Evolutionary conservation across 345 rosid genomes (phyloP), one percentile per base, ranked within the genome.

Genomic region (Aethionema arabicum): DNA sequence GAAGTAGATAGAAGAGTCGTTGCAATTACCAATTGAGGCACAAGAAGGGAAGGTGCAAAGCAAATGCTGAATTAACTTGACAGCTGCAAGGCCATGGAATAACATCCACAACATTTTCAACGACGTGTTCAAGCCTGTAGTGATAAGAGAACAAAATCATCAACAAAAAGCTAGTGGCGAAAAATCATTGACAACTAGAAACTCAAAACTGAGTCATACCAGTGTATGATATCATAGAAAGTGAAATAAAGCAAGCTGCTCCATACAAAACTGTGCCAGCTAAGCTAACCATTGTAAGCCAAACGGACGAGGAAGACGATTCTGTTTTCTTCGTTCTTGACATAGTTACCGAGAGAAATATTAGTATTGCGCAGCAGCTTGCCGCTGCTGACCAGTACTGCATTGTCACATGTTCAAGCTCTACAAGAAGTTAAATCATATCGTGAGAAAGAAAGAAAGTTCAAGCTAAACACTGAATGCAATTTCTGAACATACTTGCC

Each of bases 381-480:
- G 81, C 85, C 8, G 81, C 78, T 6, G 91, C 74, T 13, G 87
- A 84, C 91, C 95, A 92, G 65, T 82, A 89, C 56, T 86, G 91
- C 95, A 89, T 74, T 30, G 80, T 81, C 72, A 80, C 65, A 73
- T 85, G 82, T 49, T 77, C 63, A 57, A 88, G 75, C 77, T 84
- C 96, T 85, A 79, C 54, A 68, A 52, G 21, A 66, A 35, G 52
- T 5, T 11, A 11, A 31, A 56, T 40, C 62, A 61, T 7, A 32
- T 33, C 30, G 67, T 59, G 27, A 74, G 40, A 39, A 35, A 32
- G 15, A 46, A 55, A 15, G 8, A 9, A 52, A n/a, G 3, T 2
- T 55, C 3, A 37, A 13, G 4, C 15, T 40, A 8, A 35, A 33
- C 29, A 64, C 54, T 7, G 13, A 50, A 50, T 5, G n/a, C n/a